Base-by-base conservation (phyloP, 768 basidiomycete species). In the Russula sp. region DNA sequence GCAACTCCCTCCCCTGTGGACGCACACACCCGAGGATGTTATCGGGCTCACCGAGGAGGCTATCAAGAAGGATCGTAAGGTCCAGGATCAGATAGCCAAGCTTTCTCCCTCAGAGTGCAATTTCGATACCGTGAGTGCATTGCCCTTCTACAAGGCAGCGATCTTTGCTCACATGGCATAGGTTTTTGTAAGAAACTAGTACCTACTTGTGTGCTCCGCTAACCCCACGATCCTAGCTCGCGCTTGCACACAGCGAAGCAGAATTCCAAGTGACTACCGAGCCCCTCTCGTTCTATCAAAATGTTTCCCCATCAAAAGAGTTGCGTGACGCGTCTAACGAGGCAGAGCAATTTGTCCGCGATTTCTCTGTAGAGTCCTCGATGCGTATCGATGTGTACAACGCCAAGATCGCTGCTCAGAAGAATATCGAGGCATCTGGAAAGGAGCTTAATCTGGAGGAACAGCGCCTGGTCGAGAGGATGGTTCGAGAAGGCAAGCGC, bases 341-440 rank as follows among this genome's bases (percentile, higher is more conserved):
- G 43, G 86, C 87, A 2, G 88, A 93, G 70, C 79, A 81, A n/a
- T 75, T 83, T 36, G 74, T 85, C 18, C 83, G 86, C 58, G 83
- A 90, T 66, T 92, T 83, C 66, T 76, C 76, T 29, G 88, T 93
- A 57, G 88, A 93, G 69, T 77, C 82, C 0, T 86, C 85, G 14
- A 91, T 93, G 88, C 83, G 91, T 13, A 70, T 86, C 52, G 93
- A 95, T 69, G 80, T 94, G 51, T 94, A 81, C 77, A 76, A 82
- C 51, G 87, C 86, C 47, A 88, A 90, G 72, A 74, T 81, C 7
- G 78, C 80, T 6, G 90, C 90, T 0, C 78, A 87, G 69, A 81
- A 83, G 71, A 87, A 89, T 69, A 75, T 90, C 65, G 82, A 83
- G 67, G 75, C 75, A 59, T 81, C 83, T 5, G 85, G 83, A 5